Conservation (phyloP, 371 early-diverging fungal species). For the Saksenaea vasiformis region DNA sequence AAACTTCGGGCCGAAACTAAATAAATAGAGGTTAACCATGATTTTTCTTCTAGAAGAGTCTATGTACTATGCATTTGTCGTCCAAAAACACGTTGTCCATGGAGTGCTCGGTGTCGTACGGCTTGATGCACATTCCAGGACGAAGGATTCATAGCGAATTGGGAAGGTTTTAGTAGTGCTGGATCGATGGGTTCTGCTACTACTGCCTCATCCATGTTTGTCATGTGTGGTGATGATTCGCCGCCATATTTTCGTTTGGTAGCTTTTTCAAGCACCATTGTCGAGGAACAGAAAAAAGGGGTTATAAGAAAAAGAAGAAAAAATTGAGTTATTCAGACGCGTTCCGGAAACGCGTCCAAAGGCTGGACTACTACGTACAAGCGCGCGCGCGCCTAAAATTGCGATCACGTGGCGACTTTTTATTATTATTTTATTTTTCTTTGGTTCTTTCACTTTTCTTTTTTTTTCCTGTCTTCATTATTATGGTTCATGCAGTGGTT, state of each 20-base stretch:
- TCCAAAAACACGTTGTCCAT: constrained; percentile 11
- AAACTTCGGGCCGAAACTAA: constrained; percentile 7
- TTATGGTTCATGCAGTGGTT: constrained; percentile 41
- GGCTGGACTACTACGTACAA: too few species aligned
- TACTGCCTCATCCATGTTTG: neutral
- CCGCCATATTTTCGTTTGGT: neutral
- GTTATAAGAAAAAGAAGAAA: neutral
- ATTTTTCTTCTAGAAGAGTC: neutral
- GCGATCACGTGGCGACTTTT: too few species aligned
- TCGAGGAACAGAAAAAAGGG: neutral
- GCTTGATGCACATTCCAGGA: constrained; percentile 14
- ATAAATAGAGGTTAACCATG: neutral
- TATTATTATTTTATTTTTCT: too few species aligned
- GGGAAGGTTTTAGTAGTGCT: neutral
- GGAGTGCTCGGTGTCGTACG: constrained; percentile 6
- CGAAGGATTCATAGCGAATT: neutral
- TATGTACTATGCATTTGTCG: constrained; percentile 10
- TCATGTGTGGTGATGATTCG: neutral
- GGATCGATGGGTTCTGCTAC: neutral
- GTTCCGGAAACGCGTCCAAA: neutral
- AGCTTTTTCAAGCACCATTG: neutral
- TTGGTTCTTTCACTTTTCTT: too few species aligned
- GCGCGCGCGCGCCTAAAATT: too few species aligned
- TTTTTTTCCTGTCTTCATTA: neutral
- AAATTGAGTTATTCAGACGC: neutral